These are phyloP conservation scores for Nemania diffusa DNA, from an alignment of 2,329 filamentous ascomycete genomes.

Conservation along the genomic window DNA sequence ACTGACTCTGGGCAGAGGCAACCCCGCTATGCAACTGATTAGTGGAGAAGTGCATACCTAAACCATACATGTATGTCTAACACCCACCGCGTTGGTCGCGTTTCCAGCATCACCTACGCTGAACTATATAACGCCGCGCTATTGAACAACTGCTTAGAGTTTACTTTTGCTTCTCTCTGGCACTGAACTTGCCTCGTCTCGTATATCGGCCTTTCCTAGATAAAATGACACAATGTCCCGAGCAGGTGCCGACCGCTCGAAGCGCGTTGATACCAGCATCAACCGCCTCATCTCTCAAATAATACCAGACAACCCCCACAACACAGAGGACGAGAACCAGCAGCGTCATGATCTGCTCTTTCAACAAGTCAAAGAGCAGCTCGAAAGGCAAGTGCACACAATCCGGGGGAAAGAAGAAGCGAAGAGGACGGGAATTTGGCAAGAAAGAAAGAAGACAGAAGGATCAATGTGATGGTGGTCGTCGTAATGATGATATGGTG, in stretches of 20 bases:
- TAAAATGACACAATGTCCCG: conserved; percentile 59
- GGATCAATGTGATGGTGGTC: background rate
- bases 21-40: conserved; percentile 21
- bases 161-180: background rate
- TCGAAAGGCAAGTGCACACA: conserved; percentile 59
- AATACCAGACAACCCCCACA: conserved; percentile 71
- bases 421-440: background rate
- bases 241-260: conserved; percentile 66
- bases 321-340: conserved; percentile 75
- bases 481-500: background rate
- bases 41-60: conserved; percentile 1
- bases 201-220: conserved; percentile 1
- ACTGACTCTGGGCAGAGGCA: too few species aligned
- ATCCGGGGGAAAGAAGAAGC: background rate
- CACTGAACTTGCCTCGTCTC: background rate
- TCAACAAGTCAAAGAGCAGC: conserved; percentile 60
- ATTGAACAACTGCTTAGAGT: background rate
- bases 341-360: conserved; percentile 73
- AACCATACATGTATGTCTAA: background rate
- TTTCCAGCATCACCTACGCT: background rate
- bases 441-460: background rate
- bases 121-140: background rate
- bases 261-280: conserved; percentile 82
- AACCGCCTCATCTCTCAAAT: conserved; percentile 81
- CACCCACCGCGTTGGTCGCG: conserved; percentile 7